Evolutionary conservation across 495 filamentous ascomycete species (phyloP).

Genomic region (Tuber indicum): DNA sequence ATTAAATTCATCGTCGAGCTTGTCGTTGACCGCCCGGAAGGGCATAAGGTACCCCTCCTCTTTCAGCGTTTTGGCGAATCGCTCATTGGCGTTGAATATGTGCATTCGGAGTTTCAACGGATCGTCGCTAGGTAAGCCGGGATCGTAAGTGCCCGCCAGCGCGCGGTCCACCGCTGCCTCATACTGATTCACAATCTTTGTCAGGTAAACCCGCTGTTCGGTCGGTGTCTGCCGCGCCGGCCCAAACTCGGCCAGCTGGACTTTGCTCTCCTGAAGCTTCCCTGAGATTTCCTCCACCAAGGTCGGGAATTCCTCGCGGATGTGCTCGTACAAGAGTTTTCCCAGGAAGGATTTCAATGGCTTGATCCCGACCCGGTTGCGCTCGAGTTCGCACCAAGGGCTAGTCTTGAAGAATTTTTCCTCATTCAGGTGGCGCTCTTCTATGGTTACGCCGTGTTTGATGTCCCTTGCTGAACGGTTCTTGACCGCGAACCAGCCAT

Average conservation of each 20-base stretch:
- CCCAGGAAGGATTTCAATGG: constrained; percentile 29
- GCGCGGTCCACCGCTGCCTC: constrained; percentile 38
- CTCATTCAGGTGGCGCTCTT: constrained; percentile 44
- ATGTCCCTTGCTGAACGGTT: constrained; percentile 50
- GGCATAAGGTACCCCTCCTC: constrained; percentile 29
- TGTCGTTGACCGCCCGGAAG: constrained; percentile 22
- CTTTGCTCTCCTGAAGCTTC: constrained; percentile 18
- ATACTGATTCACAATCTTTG: constrained; percentile 40
- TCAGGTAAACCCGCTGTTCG: constrained; percentile 44
- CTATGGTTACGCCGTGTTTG: constrained; percentile 36
- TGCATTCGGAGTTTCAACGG: constrained; percentile 36
- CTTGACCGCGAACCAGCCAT: constrained; percentile 52
- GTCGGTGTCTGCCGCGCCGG: constrained; percentile 37
- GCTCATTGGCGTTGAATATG: constrained; percentile 29
- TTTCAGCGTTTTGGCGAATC: constrained; percentile 16
- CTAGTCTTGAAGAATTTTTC: constrained; percentile 44
- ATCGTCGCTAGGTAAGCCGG: constrained; percentile 9
- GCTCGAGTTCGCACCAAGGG: constrained; percentile 43
- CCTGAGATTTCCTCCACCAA: constrained; percentile 41
- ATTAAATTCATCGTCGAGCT: constrained; percentile 7
- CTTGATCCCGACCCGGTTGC: constrained; percentile 41
- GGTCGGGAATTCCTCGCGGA: constrained; percentile 41
- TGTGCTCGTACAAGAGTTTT: constrained; percentile 36
- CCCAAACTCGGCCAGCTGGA: constrained; percentile 40
- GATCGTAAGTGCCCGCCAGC: constrained; percentile 39